Conservation (phyloP, 2,329 filamentous ascomycete genomes). For the Lachnellula willkommii region DNA sequence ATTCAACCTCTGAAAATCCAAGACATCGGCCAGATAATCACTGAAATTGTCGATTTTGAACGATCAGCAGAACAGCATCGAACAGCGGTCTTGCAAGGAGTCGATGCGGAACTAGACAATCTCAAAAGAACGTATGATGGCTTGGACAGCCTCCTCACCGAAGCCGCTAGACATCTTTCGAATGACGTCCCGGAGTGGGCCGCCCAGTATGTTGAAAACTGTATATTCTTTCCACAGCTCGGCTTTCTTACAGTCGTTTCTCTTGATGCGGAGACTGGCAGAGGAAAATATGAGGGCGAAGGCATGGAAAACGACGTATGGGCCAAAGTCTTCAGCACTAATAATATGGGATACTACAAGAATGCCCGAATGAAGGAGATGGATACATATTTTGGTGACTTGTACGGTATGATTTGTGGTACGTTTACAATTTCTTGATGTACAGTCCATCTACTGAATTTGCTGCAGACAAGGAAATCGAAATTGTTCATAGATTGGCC, state of each 20-base stretch:
- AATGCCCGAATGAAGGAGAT: constrained; percentile 74
- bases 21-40: constrained; percentile 64
- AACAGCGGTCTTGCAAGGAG: constrained; percentile 65
- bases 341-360: constrained; percentile 76
- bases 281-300: constrained; percentile 59
- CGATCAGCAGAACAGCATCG: constrained; percentile 62
- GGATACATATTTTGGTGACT: constrained; percentile 75
- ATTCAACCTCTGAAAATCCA: constrained; percentile 57
- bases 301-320: constrained; percentile 55
- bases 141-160: constrained; percentile 66
- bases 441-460: constrained; percentile 8
- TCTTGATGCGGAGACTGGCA: constrained; percentile 52
- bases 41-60: constrained; percentile 73
- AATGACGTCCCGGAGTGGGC: constrained; percentile 56
- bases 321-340: constrained; percentile 72
- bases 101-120: constrained; percentile 70
- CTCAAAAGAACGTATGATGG: constrained; percentile 74
- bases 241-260: constrained; percentile 80
- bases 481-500: constrained; percentile 75
- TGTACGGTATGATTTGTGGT: constrained; percentile 80
- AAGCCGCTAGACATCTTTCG: constrained; percentile 61
- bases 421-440: constrained; percentile 26
- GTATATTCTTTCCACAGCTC: constrained; percentile 85
- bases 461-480: constrained; percentile 71
- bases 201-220: constrained; percentile 55